Evolutionary conservation across 305 asterid genomes (phyloP), one percentile per base, ranked within the genome.

Genomic region (Fraxinus latifolia): DNA sequence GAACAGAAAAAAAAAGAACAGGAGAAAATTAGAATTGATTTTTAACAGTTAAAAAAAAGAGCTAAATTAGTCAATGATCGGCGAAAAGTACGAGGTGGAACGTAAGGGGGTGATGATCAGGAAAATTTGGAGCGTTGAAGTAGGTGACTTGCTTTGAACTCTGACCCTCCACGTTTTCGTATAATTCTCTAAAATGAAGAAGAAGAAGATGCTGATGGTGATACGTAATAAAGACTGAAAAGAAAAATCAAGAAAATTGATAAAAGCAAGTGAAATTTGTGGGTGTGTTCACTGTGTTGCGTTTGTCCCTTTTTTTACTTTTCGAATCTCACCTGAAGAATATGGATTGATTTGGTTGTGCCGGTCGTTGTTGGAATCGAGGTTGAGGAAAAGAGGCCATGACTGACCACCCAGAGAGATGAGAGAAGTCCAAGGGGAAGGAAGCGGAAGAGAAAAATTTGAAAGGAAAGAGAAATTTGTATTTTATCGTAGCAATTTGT

Each of bases 71-170:
- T 3, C 14, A 8, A 58, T 60, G 72, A 53, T 9, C 77, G 15
- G 79, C 42, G 78, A 11, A 81, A 75, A 75, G 76, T 90, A 94
- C 98, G 90, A 32, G 97, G 95, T 83, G 96, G 95, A 33, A 91
- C 77, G 77, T 92, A 92, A 34, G 97, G 96, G 96, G 96, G 76
- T 92, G 97, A 42, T 88, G 92, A 87, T 94, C 95, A 17, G 91
- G 91, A 32, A 92, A 90, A 86, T 87, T 90, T 14, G 91, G 86
- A 70, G 87, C 86, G 76, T 84, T 87, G 86, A 92, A 92, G 88
- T 87, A 90, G 84, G 90, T 84, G 42, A 86, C 84, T 86, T 91
- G 93, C 82, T 87, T 89, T 4, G 97, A 84, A 86, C 91, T 90
- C 90, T 90, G 96, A 42, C 88, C 88, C 12, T 92, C 97, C 91